Conservation (phyloP, 108 stramenopile species). For the Skeletonema grethae region DNA sequence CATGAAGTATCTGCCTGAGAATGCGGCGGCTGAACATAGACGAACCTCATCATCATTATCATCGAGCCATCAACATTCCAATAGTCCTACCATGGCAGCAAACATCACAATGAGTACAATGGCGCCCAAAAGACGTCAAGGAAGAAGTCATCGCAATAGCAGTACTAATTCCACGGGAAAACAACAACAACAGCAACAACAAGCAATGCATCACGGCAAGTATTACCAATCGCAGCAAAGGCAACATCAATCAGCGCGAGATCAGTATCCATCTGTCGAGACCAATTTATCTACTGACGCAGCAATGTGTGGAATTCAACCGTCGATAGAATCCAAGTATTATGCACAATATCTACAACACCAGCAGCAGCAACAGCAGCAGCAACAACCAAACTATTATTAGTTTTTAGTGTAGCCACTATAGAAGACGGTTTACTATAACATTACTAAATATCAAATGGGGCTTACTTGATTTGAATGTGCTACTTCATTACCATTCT, state of each 20-base stretch:
- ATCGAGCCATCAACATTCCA: neutral
- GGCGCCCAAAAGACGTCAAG: neutral
- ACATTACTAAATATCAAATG: no score
- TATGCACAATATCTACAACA: neutral
- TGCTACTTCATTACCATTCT: no score
- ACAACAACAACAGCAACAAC: neutral
- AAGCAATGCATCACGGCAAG: neutral
- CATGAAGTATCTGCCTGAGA: no score
- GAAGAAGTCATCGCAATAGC: neutral
- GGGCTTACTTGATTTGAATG: no score
- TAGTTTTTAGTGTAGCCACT: no score
- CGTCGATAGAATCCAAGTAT: neutral
- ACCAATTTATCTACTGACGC: neutral
- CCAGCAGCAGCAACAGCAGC: neutral
- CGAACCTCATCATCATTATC: neutral
- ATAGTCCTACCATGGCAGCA: neutral
- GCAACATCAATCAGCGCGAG: neutral
- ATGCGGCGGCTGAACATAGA: no score
- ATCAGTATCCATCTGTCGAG: neutral
- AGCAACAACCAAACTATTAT: neutral
- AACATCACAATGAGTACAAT: neutral
- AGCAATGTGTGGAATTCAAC: conserved; percentile 2
- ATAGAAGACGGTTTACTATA: no score
- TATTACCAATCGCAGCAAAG: conserved; percentile 5
- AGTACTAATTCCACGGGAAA: neutral